Percentiles rank a stretch among this genome's conserved stretches.
These are phyloP conservation scores for Fermentozyma sake DNA, from an alignment of 1,139 yeast species.

Conservation along the genomic window DNA sequence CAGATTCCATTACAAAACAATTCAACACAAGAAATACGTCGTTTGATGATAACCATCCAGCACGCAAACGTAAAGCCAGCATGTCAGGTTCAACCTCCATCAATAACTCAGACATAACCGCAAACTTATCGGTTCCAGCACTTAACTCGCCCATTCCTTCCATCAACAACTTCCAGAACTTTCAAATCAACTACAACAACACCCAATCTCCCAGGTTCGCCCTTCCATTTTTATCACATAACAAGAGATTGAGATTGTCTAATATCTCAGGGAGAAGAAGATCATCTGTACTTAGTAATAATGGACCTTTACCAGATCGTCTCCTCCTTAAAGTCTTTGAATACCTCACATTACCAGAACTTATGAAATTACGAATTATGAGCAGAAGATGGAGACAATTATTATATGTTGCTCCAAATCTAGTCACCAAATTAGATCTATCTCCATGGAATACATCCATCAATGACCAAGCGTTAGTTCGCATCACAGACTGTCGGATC, in stretches of 20 bases:
- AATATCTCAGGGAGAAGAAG: slow-evolving; percentile 41
- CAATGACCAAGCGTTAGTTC: slow-evolving; percentile 51
- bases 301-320: slow-evolving; percentile 58
- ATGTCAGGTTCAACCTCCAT: too few relatives aligned
- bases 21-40: slow-evolving; percentile 5
- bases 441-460: slow-evolving; percentile 57
- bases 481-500: slow-evolving; percentile 65
- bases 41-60: slow-evolving; percentile 2
- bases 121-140: slow-evolving; percentile 25
- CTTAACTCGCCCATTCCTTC: slow-evolving; percentile 32
- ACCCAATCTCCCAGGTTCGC: slow-evolving; percentile 16
- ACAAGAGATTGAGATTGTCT: slow-evolving; percentile 46
- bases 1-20: slow-evolving; percentile 4
- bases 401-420: slow-evolving; percentile 50
- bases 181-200: slow-evolving; percentile 7
- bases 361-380: slow-evolving; percentile 54
- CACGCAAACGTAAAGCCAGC: too few relatives aligned
- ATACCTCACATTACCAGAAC: slow-evolving; percentile 46
- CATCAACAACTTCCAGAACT: slow-evolving; percentile 24
- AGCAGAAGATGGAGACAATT: slow-evolving; percentile 67
- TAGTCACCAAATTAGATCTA: slow-evolving; percentile 50
- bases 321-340: slow-evolving; percentile 50
- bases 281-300: slow-evolving; percentile 49
- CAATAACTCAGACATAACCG: slow-evolving; percentile 6
- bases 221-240: slow-evolving; percentile 47